Conservation (phyloP, 495 filamentous ascomycete genomes). For the Aspergillus baeticus region DNA sequence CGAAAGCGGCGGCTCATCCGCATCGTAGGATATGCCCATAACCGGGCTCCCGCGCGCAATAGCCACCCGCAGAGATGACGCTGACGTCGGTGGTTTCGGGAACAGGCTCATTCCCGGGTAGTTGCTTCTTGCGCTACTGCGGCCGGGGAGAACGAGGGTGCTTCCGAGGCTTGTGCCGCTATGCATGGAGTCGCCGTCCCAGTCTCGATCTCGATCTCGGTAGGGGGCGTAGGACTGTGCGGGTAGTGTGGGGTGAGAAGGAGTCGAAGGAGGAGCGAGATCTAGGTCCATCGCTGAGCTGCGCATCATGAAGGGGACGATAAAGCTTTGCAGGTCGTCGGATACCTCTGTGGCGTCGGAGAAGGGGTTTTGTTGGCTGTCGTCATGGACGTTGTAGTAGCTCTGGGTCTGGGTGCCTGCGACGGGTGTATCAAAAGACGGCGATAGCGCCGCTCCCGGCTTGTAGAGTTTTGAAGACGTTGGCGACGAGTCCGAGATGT, state of each 20-base stretch:
- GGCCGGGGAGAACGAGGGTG: constrained; percentile 24
- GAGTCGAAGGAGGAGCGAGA: not conserved
- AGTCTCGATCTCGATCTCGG: not conserved
- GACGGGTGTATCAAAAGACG: not conserved
- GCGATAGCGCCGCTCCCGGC: not conserved
- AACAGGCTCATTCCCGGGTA: constrained; percentile 17
- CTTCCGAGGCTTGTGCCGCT: constrained; percentile 23
- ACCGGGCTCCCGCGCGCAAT: no score
- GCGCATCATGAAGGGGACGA: not conserved
- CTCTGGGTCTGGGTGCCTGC: not conserved
- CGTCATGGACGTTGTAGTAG: no score
- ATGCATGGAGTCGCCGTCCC: constrained; percentile 20
- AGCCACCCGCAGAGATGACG: no score
- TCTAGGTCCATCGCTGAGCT: constrained; percentile 2
- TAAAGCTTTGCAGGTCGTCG: not conserved
- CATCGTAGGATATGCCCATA: no score
- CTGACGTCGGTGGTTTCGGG: not conserved
- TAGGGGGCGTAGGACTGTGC: not conserved
- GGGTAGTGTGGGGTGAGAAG: not conserved
- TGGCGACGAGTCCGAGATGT: constrained; percentile 10
- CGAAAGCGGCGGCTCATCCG: no score
- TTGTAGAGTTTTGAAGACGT: constrained; percentile 8
- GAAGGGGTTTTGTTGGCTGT: constrained; percentile 17
- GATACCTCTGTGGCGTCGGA: constrained; percentile 11
- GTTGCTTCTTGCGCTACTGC: constrained; percentile 20